Percentiles rank a stretch among this genome's conserved stretches.
phyloP scores from a whole-genome alignment of 176 grass and related monocot genomes.

The Triticum dicoccoides region DNA sequence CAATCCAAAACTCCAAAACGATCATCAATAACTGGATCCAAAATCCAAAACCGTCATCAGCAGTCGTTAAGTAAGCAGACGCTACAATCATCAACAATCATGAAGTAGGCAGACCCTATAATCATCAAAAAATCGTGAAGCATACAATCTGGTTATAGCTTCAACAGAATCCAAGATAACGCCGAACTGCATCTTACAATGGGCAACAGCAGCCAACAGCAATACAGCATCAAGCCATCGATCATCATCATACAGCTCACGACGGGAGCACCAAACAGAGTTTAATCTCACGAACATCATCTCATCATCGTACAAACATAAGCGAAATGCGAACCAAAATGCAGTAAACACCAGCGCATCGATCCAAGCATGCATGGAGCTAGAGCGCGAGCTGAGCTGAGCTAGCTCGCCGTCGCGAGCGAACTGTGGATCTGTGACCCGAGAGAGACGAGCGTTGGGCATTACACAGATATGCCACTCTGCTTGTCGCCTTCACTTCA shows the following conservation, averaged over 20 bases:
- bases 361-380: neutral
- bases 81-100: neutral
- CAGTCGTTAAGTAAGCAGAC: neutral
- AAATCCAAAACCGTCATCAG: neutral
- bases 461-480: neutral
- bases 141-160: neutral
- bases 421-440: neutral
- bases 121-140: neutral
- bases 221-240: neutral
- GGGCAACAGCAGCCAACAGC: neutral
- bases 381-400: neutral
- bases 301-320: slow-evolving; percentile 42
- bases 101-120: neutral
- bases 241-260: neutral
- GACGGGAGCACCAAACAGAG: neutral
- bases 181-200: slow-evolving; percentile 34
- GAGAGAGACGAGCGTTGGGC: neutral
- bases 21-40: too few relatives aligned
- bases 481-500: neutral
- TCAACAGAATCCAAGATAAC: neutral
- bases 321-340: slow-evolving; percentile 41
- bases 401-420: slow-evolving; percentile 18
- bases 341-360: slow-evolving; percentile 24
- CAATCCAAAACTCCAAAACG: neutral
- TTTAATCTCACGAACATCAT: slow-evolving; percentile 12